These are phyloP conservation scores for Abrus precatorius DNA, from an alignment of 306 rosid genomes.

Conservation along the genomic window DNA sequence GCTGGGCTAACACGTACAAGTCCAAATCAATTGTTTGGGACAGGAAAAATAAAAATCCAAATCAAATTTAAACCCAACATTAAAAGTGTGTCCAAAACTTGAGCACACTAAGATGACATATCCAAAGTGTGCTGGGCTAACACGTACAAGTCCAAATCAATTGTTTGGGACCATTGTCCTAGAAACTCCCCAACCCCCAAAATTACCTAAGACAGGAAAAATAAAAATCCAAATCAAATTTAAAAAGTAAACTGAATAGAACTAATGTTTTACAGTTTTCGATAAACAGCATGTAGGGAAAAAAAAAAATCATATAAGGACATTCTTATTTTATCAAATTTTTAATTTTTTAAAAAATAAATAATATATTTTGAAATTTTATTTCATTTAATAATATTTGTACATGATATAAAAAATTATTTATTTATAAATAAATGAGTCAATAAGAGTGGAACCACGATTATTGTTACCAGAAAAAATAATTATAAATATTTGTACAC, in stretches of 20 bases:
- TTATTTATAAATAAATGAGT: background rate
- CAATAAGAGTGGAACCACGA: background rate
- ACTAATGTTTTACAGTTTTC: background rate
- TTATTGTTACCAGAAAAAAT: slow-evolving; percentile 14
- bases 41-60: too few species aligned
- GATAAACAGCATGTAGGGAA: background rate
- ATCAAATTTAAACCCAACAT: background rate
- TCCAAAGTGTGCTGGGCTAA: background rate
- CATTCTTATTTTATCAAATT: too few species aligned
- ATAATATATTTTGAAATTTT: too few species aligned
- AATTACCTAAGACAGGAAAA: background rate
- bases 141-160: background rate
- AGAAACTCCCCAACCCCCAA: background rate
- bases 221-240: background rate
- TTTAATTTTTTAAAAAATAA: too few species aligned
- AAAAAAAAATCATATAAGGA: too few species aligned
- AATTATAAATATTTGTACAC: too few species aligned
- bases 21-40: background rate
- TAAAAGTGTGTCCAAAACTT: background rate
- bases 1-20: background rate
- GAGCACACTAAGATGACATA: background rate
- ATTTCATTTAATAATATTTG: too few species aligned
- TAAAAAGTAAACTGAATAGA: background rate
- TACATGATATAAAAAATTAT: too few species aligned
- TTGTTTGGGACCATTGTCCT: too few species aligned